These are phyloP conservation scores for Candida xiaguanensis DNA, from an alignment of 805 yeast genomes.

Conservation along the genomic window DNA sequence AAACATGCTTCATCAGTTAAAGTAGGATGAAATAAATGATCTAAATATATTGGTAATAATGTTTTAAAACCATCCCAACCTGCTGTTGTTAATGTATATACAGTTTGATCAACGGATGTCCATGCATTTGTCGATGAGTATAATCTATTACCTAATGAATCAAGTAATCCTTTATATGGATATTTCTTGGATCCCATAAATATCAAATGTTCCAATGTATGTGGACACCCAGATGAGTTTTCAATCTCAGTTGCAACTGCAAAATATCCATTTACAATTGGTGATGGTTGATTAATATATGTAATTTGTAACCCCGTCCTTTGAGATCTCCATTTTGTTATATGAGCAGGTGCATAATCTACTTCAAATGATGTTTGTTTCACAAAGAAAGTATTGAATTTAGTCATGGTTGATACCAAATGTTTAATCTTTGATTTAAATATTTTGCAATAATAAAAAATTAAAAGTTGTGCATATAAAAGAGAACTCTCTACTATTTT, in stretches of 20 bases:
- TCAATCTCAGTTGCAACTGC: conserved; percentile 92
- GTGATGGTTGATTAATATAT: conserved; percentile 74
- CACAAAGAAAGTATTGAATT: conserved; percentile 14
- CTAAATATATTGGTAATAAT: conserved; percentile 83
- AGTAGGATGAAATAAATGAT: conserved; percentile 81
- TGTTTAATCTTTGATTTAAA: background rate
- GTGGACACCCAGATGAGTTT: conserved; percentile 90
- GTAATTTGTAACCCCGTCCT: conserved; percentile 83
- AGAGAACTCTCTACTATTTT: too few relatives aligned
- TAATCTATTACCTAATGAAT: conserved; percentile 77
- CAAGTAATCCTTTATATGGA: conserved; percentile 90
- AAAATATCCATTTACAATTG: conserved; percentile 88
- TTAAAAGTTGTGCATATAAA: too few relatives aligned
- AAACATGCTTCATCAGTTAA: conserved; percentile 85
- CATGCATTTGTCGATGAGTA: conserved; percentile 92
- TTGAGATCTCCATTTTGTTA: conserved; percentile 73
- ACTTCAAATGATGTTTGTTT: conserved; percentile 50
- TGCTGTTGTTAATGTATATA: conserved; percentile 84
- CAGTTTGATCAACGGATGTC: conserved; percentile 96
- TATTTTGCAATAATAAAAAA: background rate
- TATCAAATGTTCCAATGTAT: conserved; percentile 88
- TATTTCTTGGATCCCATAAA: conserved; percentile 90
- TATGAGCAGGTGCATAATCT: conserved; percentile 68
- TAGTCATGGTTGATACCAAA: conserved; percentile 6
- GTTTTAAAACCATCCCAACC: conserved; percentile 94